Evolutionary conservation across 2,329 filamentous ascomycete genomes (phyloP).

Genomic region (Stemphylium lycopersici): DNA sequence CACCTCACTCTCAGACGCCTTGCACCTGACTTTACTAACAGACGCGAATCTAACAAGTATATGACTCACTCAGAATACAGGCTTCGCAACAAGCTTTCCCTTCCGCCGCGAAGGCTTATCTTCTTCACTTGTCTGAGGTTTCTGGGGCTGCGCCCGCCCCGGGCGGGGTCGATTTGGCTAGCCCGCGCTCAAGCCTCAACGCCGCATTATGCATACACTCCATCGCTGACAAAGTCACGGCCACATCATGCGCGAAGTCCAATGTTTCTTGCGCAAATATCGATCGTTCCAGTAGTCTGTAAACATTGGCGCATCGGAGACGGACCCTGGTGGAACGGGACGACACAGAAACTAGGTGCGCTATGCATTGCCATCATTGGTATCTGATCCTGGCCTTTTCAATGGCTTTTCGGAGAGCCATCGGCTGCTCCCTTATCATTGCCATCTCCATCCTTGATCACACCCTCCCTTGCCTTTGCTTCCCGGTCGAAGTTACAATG

Average conservation of each 20-base stretch:
- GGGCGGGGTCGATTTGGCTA: slow-evolving; percentile 6
- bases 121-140: background rate
- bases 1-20: slow-evolving; percentile 7
- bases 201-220: background rate
- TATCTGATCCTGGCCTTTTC: too few species aligned
- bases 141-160: background rate
- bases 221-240: background rate
- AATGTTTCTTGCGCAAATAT: too few species aligned
- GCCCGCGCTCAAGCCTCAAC: slow-evolving; percentile 7
- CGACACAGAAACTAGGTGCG: too few species aligned
- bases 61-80: slow-evolving; percentile 19
- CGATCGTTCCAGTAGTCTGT: too few species aligned
- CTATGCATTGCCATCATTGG: too few species aligned
- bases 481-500: slow-evolving; percentile 34
- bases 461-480: background rate
- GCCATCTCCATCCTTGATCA: background rate
- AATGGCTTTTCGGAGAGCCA: too few species aligned
- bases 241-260: too few species aligned
- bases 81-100: background rate
- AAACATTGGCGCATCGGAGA: too few species aligned
- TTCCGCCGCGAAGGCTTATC: background rate
- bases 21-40: slow-evolving; percentile 11
- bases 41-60: slow-evolving; percentile 5
- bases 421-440: background rate
- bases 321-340: too few species aligned